Base-by-base conservation (phyloP, 345 rosid species). In the Camelina laxa region DNA sequence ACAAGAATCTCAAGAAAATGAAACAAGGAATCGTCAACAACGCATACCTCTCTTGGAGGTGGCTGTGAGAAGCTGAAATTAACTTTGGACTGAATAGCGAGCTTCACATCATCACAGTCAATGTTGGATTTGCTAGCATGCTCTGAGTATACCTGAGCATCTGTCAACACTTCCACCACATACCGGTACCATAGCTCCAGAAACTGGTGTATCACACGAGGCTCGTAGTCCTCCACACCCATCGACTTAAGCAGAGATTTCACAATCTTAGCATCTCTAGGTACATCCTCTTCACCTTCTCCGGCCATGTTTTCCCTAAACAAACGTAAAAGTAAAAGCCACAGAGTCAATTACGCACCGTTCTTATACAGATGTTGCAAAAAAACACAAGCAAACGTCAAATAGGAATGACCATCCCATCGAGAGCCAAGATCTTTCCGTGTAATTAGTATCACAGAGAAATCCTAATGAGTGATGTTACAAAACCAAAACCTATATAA, bases 11-110 rank as follows among this genome's bases (percentile, higher is more conserved):
- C 11, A 22, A 39, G 8, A 27, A 49, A 9, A 14, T 14, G 13
- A 31, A 65, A 19, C 6, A 50, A 55, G 51, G 9, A 55, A 57
- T n/a, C 22, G 17, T 15, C 4, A 6, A 36, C 33, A 49, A 50
- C 2, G 20, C 7, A 9, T 79, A 89, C 98, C 91, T 91, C 98
- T 86, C 98, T 75, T 0, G 97, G 91, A 7, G 97, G 97, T 33
- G 98, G 97, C 48, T 94, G 99, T 3, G 97, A 90, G 85, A 92
- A 89, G 86, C 93, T 90, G 83, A 86, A 89, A 73, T 88, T 91
- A 57, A 87, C 92, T 87, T 87, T 92, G 1, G 99, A 90, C 49
- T 88, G 99, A 75, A 87, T 86, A 9, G 99, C 96, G 6, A 92
- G 97, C 82, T 90, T 92, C 61, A 92, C 87, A 78, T 92, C 99